Percentiles rank a stretch among this genome's conserved stretches.
These are phyloP conservation scores for Ogataea sp. DNA, from an alignment of 805 yeast genomes.

Conservation along the genomic window DNA sequence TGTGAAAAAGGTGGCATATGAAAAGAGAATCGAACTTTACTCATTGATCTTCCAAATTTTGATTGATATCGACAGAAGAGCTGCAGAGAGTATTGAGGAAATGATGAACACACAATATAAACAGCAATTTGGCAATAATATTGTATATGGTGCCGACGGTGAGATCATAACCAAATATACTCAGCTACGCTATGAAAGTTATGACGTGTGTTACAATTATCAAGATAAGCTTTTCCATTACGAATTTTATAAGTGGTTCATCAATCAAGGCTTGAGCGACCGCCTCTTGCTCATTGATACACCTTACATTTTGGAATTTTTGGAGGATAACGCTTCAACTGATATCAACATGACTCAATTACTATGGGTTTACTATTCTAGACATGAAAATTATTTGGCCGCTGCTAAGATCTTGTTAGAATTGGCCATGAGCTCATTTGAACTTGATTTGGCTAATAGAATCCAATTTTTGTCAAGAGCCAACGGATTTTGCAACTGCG, in stretches of 20 bases:
- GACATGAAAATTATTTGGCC: constrained; percentile 63
- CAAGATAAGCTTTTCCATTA: constrained; percentile 85
- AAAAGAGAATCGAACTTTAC: constrained; percentile 53
- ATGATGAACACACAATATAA: not conserved
- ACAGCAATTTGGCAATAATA: not conserved
- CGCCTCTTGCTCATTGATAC: constrained; percentile 75
- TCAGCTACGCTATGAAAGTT: constrained; percentile 62
- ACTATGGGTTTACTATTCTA: constrained; percentile 84
- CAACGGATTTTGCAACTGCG: constrained; percentile 84
- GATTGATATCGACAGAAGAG: constrained; percentile 59
- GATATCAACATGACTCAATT: constrained; percentile 72
- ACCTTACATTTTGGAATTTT: constrained; percentile 68
- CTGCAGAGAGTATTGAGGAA: constrained; percentile 32
- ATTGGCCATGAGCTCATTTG: constrained; percentile 67
- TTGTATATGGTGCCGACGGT: constrained; percentile 9
- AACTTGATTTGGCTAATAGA: constrained; percentile 59
- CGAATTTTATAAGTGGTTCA: constrained; percentile 89
- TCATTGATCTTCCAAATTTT: constrained; percentile 69
- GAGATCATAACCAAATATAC: constrained; percentile 40
- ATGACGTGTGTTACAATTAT: constrained; percentile 63
- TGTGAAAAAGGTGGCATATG: constrained; percentile 41
- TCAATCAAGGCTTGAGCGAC: constrained; percentile 67
- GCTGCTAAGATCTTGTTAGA: constrained; percentile 80
- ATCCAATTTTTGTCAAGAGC: constrained; percentile 88
- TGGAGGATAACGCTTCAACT: constrained; percentile 56